Conservation (phyloP, 768 basidiomycete species). For the Cystofilobasidium ferigula region DNA sequence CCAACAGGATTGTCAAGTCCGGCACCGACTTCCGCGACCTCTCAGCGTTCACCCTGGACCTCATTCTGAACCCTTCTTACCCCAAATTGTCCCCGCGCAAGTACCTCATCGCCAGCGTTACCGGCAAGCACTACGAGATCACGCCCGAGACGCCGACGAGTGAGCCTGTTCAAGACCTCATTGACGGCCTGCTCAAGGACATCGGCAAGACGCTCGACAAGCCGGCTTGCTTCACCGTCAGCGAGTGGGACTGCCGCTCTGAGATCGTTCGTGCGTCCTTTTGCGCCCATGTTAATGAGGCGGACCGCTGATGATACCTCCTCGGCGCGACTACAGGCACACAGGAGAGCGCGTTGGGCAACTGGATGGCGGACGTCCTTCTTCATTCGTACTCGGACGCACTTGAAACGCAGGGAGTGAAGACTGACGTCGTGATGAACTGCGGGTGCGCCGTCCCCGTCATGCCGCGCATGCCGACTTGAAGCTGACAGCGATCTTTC, state of each 20-base stretch:
- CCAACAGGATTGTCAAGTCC: constrained; percentile 14
- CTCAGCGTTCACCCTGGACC: constrained; percentile 27
- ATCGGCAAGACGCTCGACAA: constrained; percentile 60
- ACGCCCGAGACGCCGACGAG: constrained; percentile 52
- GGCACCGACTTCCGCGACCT: constrained; percentile 22
- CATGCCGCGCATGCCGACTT: no score
- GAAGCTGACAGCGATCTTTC: no score
- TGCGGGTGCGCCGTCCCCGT: constrained; percentile 20
- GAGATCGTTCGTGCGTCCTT: constrained; percentile 50
- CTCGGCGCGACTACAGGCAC: not conserved
- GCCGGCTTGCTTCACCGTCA: constrained; percentile 61
- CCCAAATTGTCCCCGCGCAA: not conserved
- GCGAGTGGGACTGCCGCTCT: constrained; percentile 61
- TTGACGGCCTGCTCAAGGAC: constrained; percentile 55
- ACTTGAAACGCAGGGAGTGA: constrained; percentile 26
- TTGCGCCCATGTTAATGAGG: not conserved
- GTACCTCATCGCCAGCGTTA: constrained; percentile 8
- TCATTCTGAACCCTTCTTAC: constrained; percentile 5
- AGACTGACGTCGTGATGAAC: constrained; percentile 9
- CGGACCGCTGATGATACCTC: not conserved
- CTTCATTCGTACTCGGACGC: constrained; percentile 53
- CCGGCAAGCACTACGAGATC: constrained; percentile 57
- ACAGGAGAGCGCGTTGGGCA: constrained; percentile 30
- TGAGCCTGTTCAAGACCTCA: constrained; percentile 47
- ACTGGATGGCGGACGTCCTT: constrained; percentile 78